Conservation (phyloP, 2,329 filamentous ascomycete species). For the Cladosporium oxysporum region DNA sequence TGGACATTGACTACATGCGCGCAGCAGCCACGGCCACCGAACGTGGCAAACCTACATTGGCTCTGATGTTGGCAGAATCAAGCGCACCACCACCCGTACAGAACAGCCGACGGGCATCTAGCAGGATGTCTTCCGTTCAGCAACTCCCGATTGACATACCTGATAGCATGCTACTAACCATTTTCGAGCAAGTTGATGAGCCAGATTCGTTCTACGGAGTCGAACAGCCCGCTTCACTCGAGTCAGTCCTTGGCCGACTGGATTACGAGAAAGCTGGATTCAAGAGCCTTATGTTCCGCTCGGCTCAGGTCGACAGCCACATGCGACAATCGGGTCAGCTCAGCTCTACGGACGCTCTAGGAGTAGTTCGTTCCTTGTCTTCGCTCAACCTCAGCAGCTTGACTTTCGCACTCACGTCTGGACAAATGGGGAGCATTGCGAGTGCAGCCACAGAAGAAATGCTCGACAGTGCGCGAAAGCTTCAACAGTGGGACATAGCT, state of each 20-base stretch:
- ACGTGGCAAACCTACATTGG: constrained; percentile 85
- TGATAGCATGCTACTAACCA: constrained; percentile 70
- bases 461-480: constrained; percentile 74
- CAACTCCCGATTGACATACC: constrained; percentile 49
- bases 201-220: constrained; percentile 95
- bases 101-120: constrained; percentile 28
- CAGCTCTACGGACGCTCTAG: constrained; percentile 62
- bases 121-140: constrained; percentile 27
- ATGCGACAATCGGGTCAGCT: constrained; percentile 63
- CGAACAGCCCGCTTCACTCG: constrained; percentile 72
- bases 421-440: constrained; percentile 61
- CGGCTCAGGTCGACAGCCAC: constrained; percentile 86
- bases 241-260: constrained; percentile 75
- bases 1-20: constrained; percentile 75
- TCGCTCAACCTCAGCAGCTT: constrained; percentile 82
- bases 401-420: constrained; percentile 71
- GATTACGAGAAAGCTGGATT: constrained; percentile 87
- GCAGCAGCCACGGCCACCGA: constrained; percentile 70
- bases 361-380: constrained; percentile 74
- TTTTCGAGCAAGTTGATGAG: constrained; percentile 92
- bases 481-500: constrained; percentile 85
- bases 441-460: constrained; percentile 68
- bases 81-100: constrained; percentile 41
- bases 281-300: constrained; percentile 86
- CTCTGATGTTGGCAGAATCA: constrained; percentile 75